Base-by-base conservation (phyloP, 2,329 filamentous ascomycete species). In the Diaporthe caulivora region DNA sequence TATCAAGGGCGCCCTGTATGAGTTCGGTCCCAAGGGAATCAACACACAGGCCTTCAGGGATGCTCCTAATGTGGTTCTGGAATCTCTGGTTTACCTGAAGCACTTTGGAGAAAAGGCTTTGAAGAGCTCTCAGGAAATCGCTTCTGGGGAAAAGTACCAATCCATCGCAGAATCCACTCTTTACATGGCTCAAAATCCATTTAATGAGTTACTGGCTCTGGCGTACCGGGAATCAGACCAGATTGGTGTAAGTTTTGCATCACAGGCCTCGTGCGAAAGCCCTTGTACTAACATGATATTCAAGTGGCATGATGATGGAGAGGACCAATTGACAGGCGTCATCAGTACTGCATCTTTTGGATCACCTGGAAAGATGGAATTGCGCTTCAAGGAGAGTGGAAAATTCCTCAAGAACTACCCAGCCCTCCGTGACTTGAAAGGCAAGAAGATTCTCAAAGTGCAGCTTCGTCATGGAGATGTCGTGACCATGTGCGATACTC, bases 131-230 rank as follows among this genome's bases (percentile, higher is more conserved):
- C 78, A 72, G n/a, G 53, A 73, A 6, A 40, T 73, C 9, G 70
- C 77, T 21, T 49, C 49, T 64, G 57, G n/a, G 8, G 37, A 74
- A 55, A 44, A 68, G 24, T 77, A 53, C 40, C 15, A 8, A 15
- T 10, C 26, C 7, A 31, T 54, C 7, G 37, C 29, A 2, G 42
- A 34, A 3, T 73, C 74, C 3, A 73, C 72, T 8, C 77, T 82
- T 64, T 78, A 80, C 6, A 58, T 73, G 10, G 72, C 76, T 0
- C 80, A 81, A 29, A 75, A 82, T 1, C 83, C 86, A 8, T 92
- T 92, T 81, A 93, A 93, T 74, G 92, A 93, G 78, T 81, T 91
- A 8, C 86, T 93, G 1, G 86, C 88, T 2, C 83, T 93, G 0
- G 90, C 88, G 0, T 94, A 93, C 78, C 89, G 92, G 77, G 85